These are phyloP conservation scores for Hyphodiscus hymeniophilus DNA, from an alignment of 495 filamentous ascomycete genomes.

Conservation along the genomic window DNA sequence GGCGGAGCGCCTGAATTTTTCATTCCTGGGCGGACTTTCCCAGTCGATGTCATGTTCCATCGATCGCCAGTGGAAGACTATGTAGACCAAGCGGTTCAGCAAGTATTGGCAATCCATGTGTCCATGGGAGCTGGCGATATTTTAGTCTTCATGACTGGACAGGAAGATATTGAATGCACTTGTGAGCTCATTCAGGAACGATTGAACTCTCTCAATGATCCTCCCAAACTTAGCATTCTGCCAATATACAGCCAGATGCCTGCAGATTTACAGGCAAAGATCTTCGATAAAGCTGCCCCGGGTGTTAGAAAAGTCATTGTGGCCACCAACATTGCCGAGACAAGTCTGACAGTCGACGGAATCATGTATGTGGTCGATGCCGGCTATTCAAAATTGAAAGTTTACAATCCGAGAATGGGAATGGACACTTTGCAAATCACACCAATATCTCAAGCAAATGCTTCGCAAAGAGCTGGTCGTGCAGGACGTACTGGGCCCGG, in stretches of 20 bases:
- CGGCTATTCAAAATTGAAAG: constrained; percentile 95
- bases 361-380: constrained; percentile 99
- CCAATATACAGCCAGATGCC: constrained; percentile 99
- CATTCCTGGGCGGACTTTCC: constrained; percentile 95
- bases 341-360: constrained; percentile 94
- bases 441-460: constrained; percentile 95
- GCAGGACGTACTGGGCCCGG: constrained; percentile 94
- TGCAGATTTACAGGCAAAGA: constrained; percentile 93
- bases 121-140: constrained; percentile 90
- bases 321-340: constrained; percentile 98
- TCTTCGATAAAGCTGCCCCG: constrained; percentile 84
- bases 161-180: constrained; percentile 96
- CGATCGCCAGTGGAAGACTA: constrained; percentile 96
- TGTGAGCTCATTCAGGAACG: constrained; percentile 89
- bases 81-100: constrained; percentile 93
- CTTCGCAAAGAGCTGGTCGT: constrained; percentile 85
- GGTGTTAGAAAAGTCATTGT: constrained; percentile 97
- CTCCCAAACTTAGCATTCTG: constrained; percentile 87
- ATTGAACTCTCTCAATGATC: constrained; percentile 86
- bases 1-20: constrained; percentile 97
- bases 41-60: constrained; percentile 93
- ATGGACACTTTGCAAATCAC: constrained; percentile 99
- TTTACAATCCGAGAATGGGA: constrained; percentile 97
- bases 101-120: constrained; percentile 94
- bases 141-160: constrained; percentile 98